Base-by-base conservation (phyloP, 2,329 filamentous ascomycete genomes). In the Huntiella bhutanensis region DNA sequence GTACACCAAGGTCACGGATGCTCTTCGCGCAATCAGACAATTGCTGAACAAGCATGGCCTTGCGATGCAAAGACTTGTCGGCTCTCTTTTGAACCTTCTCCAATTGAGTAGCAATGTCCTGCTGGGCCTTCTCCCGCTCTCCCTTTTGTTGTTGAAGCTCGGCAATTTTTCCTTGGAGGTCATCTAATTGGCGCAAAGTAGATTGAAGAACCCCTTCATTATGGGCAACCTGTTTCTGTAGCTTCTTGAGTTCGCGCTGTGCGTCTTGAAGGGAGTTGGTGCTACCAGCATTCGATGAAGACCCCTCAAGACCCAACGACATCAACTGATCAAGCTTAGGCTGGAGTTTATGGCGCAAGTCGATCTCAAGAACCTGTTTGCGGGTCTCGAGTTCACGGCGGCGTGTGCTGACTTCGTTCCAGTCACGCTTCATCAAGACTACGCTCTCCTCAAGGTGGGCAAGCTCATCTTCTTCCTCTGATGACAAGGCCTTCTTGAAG, bases 21-120 rank as follows among this genome's bases (percentile, higher is more conserved):
- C 87, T 88, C 57, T 85, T 81, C 51, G 79, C 79, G 52, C 82
- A 84, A 55, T 94, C 86, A 2, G 77, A 75, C 15, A 83, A 79
- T 58, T 86, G 81, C 41, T 79, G 73, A 12, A 75, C 80, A 51
- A 92, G 68, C 3, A 85, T 70, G 10, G 85, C 82, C 59, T 88
- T 91, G 61, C 86, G 85, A 54, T 87, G 82, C 57, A 93, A 80
- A 53, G 80, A 86, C 68, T 88, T 94, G 59, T 95, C 87, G 69
- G 96, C 83, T 42, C 75, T 74, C 62, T 87, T 87, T 62, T 94
- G 84, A 54, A 88, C 77, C 58, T 79, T 85, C 58, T 88, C 80
- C 52, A 96, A 91, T 33, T 74, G 73, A 45, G 71, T 71, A 2
- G 83, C 77, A 46, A 93, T 71, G 40, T 87, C 81, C 56, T 84